phyloP scores from a whole-genome alignment of 2,329 filamentous ascomycete species.

The Paecilomyces variotii region DNA sequence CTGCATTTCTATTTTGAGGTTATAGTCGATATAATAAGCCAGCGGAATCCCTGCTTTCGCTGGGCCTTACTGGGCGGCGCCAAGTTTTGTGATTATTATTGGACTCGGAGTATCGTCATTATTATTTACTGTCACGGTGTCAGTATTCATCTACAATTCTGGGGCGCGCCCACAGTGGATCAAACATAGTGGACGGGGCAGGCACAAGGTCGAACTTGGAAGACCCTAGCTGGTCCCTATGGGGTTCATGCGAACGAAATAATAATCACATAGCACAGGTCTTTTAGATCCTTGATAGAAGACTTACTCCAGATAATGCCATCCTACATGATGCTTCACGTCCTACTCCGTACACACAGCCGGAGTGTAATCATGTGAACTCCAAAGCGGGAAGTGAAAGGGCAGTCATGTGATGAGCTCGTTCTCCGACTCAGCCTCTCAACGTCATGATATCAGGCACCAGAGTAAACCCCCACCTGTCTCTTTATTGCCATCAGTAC shows the following conservation, averaged over 20 bases:
- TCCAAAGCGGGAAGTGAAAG: neutral
- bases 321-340: too few species aligned
- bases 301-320: too few species aligned
- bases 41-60: neutral
- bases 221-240: neutral
- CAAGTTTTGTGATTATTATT: too few species aligned
- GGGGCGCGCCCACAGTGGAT: neutral
- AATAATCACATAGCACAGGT: neutral
- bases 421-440: neutral
- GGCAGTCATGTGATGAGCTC: slow-evolving; percentile 1
- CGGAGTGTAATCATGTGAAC: too few species aligned
- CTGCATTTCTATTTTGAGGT: neutral
- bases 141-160: neutral
- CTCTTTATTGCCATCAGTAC: neutral
- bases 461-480: neutral
- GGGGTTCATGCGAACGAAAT: neutral
- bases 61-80: neutral
- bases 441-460: neutral
- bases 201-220: neutral
- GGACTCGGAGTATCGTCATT: too few species aligned
- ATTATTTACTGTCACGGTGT: neutral
- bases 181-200: neutral
- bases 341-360: too few species aligned
- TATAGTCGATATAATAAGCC: neutral
- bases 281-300: neutral